phyloP scores from a whole-genome alignment of 1,139 yeast genomes.

The Candida frijolesensis region DNA sequence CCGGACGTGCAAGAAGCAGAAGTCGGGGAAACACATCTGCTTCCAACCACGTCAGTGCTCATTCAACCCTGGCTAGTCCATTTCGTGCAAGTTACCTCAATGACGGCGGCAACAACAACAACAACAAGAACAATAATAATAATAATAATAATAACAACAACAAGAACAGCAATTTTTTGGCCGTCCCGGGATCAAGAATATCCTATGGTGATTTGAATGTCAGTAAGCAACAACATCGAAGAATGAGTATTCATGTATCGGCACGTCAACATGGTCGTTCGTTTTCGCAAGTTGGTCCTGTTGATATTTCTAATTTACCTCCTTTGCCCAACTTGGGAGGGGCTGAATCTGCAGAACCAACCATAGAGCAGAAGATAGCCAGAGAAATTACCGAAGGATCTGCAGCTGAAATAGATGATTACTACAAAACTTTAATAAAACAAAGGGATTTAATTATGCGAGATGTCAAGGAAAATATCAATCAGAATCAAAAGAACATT shows the following conservation, averaged over 20 bases:
- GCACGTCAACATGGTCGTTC: slow-evolving; percentile 40
- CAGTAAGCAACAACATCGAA: slow-evolving; percentile 32
- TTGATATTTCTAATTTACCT: slow-evolving; percentile 36
- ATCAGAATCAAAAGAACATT: slow-evolving; percentile 74
- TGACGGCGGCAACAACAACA: background rate
- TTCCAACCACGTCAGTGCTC: background rate
- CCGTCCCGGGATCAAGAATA: slow-evolving; percentile 10
- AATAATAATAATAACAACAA: background rate
- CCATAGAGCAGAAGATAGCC: slow-evolving; percentile 43
- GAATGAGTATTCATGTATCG: slow-evolving; percentile 48
- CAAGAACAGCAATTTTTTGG: slow-evolving; percentile 6
- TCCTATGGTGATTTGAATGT: slow-evolving; percentile 19
- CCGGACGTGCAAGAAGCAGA: slow-evolving; percentile 12
- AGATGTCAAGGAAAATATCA: slow-evolving; percentile 66
- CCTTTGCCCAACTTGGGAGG: slow-evolving; percentile 36
- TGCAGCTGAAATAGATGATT: slow-evolving; percentile 73
- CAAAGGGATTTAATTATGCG: slow-evolving; percentile 58
- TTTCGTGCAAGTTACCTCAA: background rate
- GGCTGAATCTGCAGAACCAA: slow-evolving; percentile 3
- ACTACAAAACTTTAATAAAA: slow-evolving; percentile 57
- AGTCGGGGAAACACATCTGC: slow-evolving; percentile 4
- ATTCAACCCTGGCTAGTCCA: background rate
- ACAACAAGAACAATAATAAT: background rate
- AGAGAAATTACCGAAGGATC: slow-evolving; percentile 63
- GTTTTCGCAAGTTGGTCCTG: slow-evolving; percentile 24